Conservation (phyloP, 306 rosid species). For the Prosopis cineraria region DNA sequence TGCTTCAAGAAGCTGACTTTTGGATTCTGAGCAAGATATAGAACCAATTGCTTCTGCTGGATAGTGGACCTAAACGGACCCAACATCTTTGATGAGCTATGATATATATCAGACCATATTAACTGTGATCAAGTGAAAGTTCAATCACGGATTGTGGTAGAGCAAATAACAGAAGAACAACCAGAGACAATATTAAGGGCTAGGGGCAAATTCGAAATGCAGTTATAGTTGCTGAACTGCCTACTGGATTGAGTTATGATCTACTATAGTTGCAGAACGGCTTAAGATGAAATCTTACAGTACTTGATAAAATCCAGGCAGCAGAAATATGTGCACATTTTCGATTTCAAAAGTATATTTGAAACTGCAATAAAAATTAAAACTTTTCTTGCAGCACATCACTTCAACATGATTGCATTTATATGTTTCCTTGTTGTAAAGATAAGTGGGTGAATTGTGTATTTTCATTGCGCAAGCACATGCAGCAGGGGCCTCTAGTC, state of each 20-base stretch:
- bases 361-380: not conserved
- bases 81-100: conserved; percentile 17
- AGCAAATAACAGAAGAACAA: conserved; percentile 15
- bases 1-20: conserved; percentile 82
- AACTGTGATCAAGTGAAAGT: not conserved
- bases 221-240: conserved; percentile 12
- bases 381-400: not conserved
- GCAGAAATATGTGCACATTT: not conserved
- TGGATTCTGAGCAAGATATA: conserved; percentile 62
- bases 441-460: not conserved
- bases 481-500: not conserved
- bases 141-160: conserved; percentile 12
- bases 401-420: not conserved
- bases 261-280: conserved; percentile 11
- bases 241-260: too few species aligned
- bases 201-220: conserved; percentile 15
- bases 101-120: conserved; percentile 14
- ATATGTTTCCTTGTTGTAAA: not conserved
- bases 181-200: not conserved
- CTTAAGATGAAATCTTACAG: not conserved
- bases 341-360: not conserved
- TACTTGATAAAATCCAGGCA: conserved; percentile 3
- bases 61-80: conserved; percentile 72
- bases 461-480: not conserved
- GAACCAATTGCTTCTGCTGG: conserved; percentile 78